Conservation (phyloP, 495 filamentous ascomycete genomes). For the Aspergillus coremiiformis region DNA sequence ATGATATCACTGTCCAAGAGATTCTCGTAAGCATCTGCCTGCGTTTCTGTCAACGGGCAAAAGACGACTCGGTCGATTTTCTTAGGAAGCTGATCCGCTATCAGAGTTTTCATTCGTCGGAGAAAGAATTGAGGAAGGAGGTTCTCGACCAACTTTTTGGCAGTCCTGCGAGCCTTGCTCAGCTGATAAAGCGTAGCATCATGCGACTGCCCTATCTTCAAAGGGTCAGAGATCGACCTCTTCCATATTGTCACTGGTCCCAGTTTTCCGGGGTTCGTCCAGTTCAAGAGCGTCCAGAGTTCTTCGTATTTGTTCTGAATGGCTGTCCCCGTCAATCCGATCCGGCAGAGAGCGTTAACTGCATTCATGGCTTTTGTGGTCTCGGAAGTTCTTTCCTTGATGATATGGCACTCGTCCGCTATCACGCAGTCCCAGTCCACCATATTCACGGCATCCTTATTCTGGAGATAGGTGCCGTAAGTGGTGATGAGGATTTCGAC, state of each 20-base stretch:
- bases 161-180: constrained; percentile 71
- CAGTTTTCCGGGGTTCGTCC: constrained; percentile 87
- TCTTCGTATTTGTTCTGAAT: constrained; percentile 99
- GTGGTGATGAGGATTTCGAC: constrained; percentile 91
- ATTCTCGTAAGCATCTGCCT: constrained; percentile 78
- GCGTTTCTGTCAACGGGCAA: constrained; percentile 78
- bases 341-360: constrained; percentile 85
- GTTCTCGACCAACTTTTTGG: constrained; percentile 78
- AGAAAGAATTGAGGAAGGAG: constrained; percentile 89
- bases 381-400: constrained; percentile 73
- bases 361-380: constrained; percentile 84
- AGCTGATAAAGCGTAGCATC: constrained; percentile 84
- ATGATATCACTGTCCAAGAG: constrained; percentile 67
- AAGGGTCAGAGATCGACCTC: constrained; percentile 63
- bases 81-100: constrained; percentile 91
- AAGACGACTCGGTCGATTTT: constrained; percentile 94
- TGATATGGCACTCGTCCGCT: constrained; percentile 90
- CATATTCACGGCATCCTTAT: constrained; percentile 69
- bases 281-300: constrained; percentile 93
- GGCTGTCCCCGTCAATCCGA: constrained; percentile 90
- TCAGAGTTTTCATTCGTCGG: constrained; percentile 85
- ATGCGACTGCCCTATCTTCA: constrained; percentile 84
- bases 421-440: constrained; percentile 95
- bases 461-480: constrained; percentile 76
- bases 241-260: constrained; percentile 77